Evolutionary conservation across 2,329 filamentous ascomycete species (phyloP), one percentile per base, ranked within the genome.

Genomic region (Emericellopsis atlantica): DNA sequence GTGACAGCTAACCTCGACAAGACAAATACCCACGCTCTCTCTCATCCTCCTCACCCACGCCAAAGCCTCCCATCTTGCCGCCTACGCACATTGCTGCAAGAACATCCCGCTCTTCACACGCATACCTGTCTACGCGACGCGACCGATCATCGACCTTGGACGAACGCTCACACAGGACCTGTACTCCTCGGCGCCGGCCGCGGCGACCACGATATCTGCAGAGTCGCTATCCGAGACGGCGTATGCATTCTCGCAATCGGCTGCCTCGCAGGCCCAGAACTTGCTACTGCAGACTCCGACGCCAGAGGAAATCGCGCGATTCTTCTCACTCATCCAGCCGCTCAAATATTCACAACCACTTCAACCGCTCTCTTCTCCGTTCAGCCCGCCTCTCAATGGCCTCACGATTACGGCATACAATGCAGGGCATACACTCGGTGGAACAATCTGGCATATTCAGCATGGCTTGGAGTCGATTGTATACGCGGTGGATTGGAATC

Each of bases 381-480:
- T 88, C 55, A 93, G 88, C 3, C 87, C 89, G 4, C 84, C 90
- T 1, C 69, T 95, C 14, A 89, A 92, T 50, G 89, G 89, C 5
- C 75, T 98, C 15, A 95, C 87, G 2, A 85, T 98, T 48, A 98
- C 92, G 1, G 92, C 92, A 1, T 96, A 96, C 65, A 94, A 93
- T 61, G 88, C 92, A 7, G 92, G 92, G 47, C 90, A 95, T 57
- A 95, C 90, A 0, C 74, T 96, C 0, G 92, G 92, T 58, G 92
- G 92, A 42, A 96, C 92, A 21, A 95, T 98, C 66, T 98, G 92
- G 92, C 90, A 96, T 54, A 89, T 98, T 48, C 90, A 96, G 54
- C 88, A 96, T 65, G 88, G 89, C 0, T 74, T 95, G 55, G 92
- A 98, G 59, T 95, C 89, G 1, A 90, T 98, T 34, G 89, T 98